These are phyloP conservation scores for Neurospora tetraspora DNA, from an alignment of 495 filamentous ascomycete species.

Conservation along the genomic window DNA sequence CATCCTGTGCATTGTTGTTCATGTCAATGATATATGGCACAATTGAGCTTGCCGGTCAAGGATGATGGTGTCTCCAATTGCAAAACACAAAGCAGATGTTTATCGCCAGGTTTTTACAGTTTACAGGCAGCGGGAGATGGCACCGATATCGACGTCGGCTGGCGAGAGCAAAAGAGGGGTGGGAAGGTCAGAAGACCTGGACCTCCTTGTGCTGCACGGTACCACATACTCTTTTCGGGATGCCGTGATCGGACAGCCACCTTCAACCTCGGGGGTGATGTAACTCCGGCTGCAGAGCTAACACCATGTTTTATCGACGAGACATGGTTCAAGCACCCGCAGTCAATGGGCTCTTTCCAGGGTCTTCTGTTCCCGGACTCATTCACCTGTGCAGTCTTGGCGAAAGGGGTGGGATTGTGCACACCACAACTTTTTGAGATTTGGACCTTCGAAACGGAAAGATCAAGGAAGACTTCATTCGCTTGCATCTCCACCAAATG, in stretches of 20 bases:
- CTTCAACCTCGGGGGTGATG: neutral
- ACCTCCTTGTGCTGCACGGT: neutral
- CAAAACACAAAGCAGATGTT: neutral
- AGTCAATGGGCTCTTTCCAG: neutral
- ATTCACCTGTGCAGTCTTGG: neutral
- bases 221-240: neutral
- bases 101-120: neutral
- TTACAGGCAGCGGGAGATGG: neutral
- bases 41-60: neutral
- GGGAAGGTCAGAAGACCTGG: neutral
- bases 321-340: neutral
- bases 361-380: neutral
- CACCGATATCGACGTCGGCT: neutral
- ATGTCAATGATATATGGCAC: neutral
- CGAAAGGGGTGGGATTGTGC: no score
- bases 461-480: no score
- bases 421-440: no score
- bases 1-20: neutral
- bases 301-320: neutral
- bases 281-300: neutral
- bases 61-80: neutral
- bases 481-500: no score
- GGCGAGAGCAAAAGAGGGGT: neutral
- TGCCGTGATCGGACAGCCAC: neutral
- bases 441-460: no score